phyloP scores from a whole-genome alignment of 2,329 filamentous ascomycete genomes.

The Camillea tinctor region DNA sequence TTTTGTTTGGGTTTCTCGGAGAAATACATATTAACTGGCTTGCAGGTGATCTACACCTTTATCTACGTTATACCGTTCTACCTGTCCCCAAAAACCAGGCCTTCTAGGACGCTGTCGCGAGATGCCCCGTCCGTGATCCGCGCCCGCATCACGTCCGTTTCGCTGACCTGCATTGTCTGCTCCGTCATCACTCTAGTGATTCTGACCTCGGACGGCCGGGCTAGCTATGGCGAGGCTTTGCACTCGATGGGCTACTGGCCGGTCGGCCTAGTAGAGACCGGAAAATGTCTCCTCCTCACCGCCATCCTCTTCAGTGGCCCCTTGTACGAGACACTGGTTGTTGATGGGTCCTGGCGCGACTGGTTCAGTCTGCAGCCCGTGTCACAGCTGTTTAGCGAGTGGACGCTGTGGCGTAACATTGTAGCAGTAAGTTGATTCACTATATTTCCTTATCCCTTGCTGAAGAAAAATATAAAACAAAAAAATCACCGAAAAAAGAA shows the following conservation, averaged over 20 bases:
- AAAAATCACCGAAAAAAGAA: neutral
- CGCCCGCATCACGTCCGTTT: slow-evolving; percentile 78
- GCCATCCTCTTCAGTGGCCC: slow-evolving; percentile 79
- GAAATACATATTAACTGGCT: slow-evolving; percentile 7
- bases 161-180: slow-evolving; percentile 69
- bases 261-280: slow-evolving; percentile 61
- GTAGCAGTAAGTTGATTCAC: slow-evolving; percentile 64
- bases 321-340: slow-evolving; percentile 74
- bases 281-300: slow-evolving; percentile 67
- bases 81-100: slow-evolving; percentile 73
- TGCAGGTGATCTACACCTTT: slow-evolving; percentile 80
- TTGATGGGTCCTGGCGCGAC: slow-evolving; percentile 67
- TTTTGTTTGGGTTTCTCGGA: slow-evolving; percentile 1
- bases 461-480: neutral
- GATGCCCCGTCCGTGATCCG: slow-evolving; percentile 89
- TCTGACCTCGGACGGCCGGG: slow-evolving; percentile 53
- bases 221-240: slow-evolving; percentile 53
- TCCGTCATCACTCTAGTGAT: slow-evolving; percentile 66
- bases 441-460: slow-evolving; percentile 1
- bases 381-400: slow-evolving; percentile 63
- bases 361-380: slow-evolving; percentile 60
- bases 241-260: slow-evolving; percentile 82
- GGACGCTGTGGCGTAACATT: slow-evolving; percentile 83
- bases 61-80: slow-evolving; percentile 93
- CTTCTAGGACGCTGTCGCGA: slow-evolving; percentile 74